Evolutionary conservation across 176 grass and related monocot genomes (phyloP).

Genomic region (Bonia amplexicaulis): DNA sequence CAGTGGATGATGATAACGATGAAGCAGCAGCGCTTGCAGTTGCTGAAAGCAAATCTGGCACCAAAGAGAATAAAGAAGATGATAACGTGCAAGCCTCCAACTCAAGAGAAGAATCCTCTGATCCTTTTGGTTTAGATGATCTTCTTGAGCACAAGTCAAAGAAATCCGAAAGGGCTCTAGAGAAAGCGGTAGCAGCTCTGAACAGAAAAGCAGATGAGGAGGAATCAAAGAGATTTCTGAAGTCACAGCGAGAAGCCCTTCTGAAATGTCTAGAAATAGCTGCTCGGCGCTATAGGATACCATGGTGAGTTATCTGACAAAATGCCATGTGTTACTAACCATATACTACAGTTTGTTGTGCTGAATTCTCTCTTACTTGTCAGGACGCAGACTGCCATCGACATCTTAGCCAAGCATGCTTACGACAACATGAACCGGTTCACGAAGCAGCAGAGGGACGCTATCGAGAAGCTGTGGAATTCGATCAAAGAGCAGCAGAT

Average conservation of each 20-base stretch:
- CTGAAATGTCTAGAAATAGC: conserved; percentile 84
- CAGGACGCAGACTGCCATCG: conserved; percentile 89
- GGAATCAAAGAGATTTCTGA: conserved; percentile 52
- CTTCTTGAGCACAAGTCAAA: conserved; percentile 53
- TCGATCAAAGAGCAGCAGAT: conserved; percentile 92
- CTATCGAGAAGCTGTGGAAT: conserved; percentile 69
- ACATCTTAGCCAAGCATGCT: conserved; percentile 78
- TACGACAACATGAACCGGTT: conserved; percentile 65
- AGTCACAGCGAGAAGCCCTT: conserved; percentile 66
- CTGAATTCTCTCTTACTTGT: not conserved
- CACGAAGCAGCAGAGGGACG: conserved; percentile 64
- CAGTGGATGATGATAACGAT: conserved; percentile 66
- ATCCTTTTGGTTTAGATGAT: conserved; percentile 84
- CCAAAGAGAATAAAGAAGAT: not conserved
- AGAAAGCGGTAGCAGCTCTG: conserved; percentile 33
- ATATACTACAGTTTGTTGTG: not conserved
- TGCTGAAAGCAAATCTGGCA: conserved; percentile 35
- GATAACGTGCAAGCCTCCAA: not conserved
- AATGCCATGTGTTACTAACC: not conserved
- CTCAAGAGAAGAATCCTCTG: conserved; percentile 34
- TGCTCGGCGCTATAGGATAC: conserved; percentile 70
- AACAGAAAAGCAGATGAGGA: conserved; percentile 45
- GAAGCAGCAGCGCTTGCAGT: conserved; percentile 52
- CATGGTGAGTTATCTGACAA: conserved; percentile 48
- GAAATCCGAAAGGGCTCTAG: conserved; percentile 48